A percentile compares a stretch with the other conserved stretches of the same genome.
Conservation (phyloP, 306 rosid species). For the Dryas drummondii region DNA sequence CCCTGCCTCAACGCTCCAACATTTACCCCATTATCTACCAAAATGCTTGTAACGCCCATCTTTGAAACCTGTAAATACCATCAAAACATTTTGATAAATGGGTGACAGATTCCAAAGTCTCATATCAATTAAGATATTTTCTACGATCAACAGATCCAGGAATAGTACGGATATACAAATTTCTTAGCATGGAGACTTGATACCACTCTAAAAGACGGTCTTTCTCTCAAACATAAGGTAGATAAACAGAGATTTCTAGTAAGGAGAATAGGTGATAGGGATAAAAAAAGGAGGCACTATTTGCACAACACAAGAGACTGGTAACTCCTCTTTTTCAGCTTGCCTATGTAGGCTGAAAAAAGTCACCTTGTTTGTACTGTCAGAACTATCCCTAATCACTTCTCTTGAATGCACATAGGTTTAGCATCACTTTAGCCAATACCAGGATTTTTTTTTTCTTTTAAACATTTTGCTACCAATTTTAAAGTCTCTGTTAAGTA, state of each 20-base stretch:
- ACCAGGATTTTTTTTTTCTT: too few species aligned
- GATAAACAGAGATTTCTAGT: neutral
- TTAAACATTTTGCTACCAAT: too few species aligned
- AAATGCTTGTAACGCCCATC: slow-evolving; percentile 78
- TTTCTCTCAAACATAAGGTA: neutral
- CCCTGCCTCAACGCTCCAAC: slow-evolving; percentile 69
- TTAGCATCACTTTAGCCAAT: too few species aligned
- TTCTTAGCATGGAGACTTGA: neutral
- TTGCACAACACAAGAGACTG: neutral
- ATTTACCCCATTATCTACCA: slow-evolving; percentile 64
- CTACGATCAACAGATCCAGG: neutral
- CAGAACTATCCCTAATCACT: neutral
- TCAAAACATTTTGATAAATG: neutral
- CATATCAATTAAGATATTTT: neutral
- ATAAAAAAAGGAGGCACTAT: too few species aligned
- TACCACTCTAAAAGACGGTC: neutral
- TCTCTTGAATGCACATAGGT: neutral
- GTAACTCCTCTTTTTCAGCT: neutral
- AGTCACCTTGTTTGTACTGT: neutral
- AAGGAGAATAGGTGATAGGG: neutral
- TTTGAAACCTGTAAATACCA: slow-evolving; percentile 53
- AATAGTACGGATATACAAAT: neutral
- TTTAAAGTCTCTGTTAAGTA: too few species aligned
- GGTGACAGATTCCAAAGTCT: neutral
- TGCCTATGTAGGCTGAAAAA: neutral